Evolutionary conservation across 2,329 filamentous ascomycete genomes (phyloP), one percentile per base, ranked within the genome.

Genomic region (Eurotiales sp.): DNA sequence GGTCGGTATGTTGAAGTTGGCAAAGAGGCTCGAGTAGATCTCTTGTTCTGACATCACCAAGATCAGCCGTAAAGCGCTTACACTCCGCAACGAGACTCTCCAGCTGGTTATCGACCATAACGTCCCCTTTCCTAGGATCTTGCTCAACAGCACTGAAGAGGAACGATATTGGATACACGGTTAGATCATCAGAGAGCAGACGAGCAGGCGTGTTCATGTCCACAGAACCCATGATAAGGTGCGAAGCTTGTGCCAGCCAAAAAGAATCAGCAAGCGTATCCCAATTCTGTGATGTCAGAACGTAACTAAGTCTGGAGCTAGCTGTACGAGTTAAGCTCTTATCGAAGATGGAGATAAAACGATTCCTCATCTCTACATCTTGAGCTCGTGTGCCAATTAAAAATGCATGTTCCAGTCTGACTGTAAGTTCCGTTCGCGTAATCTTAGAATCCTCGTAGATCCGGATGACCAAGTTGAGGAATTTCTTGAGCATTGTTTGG

Each of bases 361-460:
- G 86, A 63, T 95, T 95, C 40, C 93, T 87, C 90, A 97, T 96
- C 52, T 95, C 88, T 11, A 97, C 88, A 66, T 99, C 92, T 59
- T 91, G 86, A 2, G 92, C 92, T 61, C 95, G 78, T 0, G 92
- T 95, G 23, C 95, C 93, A 45, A 99, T 93, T 57, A 99, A 79
- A 78, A 99, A 99, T 4, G 93, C 93, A 70, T 97, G 92, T 72
- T 99, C 93, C 81, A 99, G 87, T 3, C 95, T 84, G 8, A 99
- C 95, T 0, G 93, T 97, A 48, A 99, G 79, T 70, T 99, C 93
- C 0, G 92, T 96, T 27, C 91, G 82, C 1, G 91, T 90, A 56
- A 99, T 93, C 72, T 95, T 96, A 0, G 90, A 89, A 63, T 99
- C 93, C 64, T 99, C 95, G 66, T 99, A 99, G 54, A 99, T 96